phyloP scores from a whole-genome alignment of 345 rosid genomes.

The Camelina hispida region DNA sequence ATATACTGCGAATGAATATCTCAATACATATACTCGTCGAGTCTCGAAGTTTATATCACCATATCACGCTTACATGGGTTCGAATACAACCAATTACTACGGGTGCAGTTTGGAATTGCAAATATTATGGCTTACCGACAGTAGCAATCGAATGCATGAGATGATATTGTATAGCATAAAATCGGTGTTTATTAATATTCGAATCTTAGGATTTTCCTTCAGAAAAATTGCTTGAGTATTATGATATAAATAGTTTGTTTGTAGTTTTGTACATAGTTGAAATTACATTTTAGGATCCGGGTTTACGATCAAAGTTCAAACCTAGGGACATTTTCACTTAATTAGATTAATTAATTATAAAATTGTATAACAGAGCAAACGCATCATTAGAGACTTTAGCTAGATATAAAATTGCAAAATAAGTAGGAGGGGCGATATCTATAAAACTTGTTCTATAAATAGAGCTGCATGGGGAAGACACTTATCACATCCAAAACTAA shows the following conservation, averaged over 20 bases:
- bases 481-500: slow-evolving; percentile 38
- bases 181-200: background rate
- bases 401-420: background rate
- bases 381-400: slow-evolving; percentile 9
- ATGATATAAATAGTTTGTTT: too few relatives aligned
- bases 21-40: background rate
- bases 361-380: background rate
- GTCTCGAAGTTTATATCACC: background rate
- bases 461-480: slow-evolving; percentile 38
- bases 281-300: background rate
- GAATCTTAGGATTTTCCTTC: background rate
- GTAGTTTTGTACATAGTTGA: too few relatives aligned
- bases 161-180: background rate
- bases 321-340: slow-evolving; percentile 1
- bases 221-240: background rate
- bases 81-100: background rate
- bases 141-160: background rate
- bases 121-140: background rate
- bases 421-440: background rate
- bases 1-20: background rate
- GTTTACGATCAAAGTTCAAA: slow-evolving; percentile 1
- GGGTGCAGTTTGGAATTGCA: background rate
- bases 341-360: background rate
- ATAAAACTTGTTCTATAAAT: slow-evolving; percentile 39
- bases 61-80: background rate